Conservation (phyloP, 352 stramenopile genomes). For the Globisporangium sylvaticum region DNA sequence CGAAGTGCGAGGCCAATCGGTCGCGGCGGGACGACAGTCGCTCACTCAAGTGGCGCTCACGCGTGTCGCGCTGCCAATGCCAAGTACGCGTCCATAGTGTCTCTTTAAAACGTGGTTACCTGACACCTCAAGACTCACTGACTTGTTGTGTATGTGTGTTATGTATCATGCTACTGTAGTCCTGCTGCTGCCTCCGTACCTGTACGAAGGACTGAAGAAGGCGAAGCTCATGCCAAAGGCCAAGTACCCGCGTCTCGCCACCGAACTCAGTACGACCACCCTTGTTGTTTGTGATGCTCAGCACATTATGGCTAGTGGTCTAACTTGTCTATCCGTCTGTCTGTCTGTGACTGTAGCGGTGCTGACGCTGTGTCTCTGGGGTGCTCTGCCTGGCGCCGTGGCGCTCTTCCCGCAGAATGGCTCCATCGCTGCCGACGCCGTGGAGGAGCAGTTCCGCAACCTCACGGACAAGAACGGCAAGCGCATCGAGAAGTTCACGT, state of each 20-base stretch:
- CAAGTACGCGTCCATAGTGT: too few species aligned
- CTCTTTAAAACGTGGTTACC: too few species aligned
- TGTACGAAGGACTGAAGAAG: constrained; percentile 78
- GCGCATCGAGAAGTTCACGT: constrained; percentile 59
- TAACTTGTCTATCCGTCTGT: neutral
- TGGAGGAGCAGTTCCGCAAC: constrained; percentile 63
- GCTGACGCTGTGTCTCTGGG: constrained; percentile 76
- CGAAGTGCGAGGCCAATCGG: constrained; percentile 70
- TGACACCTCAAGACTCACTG: neutral
- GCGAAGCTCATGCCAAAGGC: constrained; percentile 63
- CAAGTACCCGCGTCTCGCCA: constrained; percentile 69
- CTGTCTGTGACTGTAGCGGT: constrained; percentile 31
- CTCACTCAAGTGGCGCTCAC: constrained; percentile 79
- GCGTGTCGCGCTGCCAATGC: constrained; percentile 72
- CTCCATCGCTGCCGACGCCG: constrained; percentile 52
- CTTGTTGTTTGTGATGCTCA: neutral
- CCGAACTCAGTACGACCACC: constrained; percentile 56
- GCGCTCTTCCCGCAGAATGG: constrained; percentile 81
- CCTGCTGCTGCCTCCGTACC: constrained; percentile 74
- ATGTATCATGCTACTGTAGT: constrained; percentile 26
- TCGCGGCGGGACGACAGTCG: constrained; percentile 74
- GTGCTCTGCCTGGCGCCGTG: constrained; percentile 68
- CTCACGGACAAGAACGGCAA: constrained; percentile 53
- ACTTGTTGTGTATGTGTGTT: constrained; percentile 3
- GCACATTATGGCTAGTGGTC: neutral